Evolutionary conservation across 2,329 filamentous ascomycete genomes (phyloP).

Genomic region (Aspergillus flavus): DNA sequence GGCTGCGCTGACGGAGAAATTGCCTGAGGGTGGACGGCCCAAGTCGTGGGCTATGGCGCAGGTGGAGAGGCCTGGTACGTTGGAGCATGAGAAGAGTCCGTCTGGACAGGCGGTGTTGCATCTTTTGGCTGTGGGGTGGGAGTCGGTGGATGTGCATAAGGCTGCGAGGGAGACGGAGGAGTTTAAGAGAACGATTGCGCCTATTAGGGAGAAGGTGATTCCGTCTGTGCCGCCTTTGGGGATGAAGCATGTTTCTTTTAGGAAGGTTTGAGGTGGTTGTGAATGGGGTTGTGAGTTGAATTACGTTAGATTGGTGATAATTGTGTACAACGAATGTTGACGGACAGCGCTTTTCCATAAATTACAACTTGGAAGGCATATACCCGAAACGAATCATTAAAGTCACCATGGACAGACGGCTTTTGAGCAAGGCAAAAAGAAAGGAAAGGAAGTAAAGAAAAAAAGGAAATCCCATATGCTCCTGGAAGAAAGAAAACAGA

Average conservation of each 20-base stretch:
- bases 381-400: conserved; percentile 22
- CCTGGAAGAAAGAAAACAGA: conserved; percentile 16
- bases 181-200: conserved; percentile 46
- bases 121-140: conserved; percentile 55
- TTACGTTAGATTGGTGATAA: not conserved
- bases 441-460: conserved; percentile 17
- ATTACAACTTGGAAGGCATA: conserved; percentile 32
- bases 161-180: conserved; percentile 47
- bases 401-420: conserved; percentile 20
- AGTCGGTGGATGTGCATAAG: conserved; percentile 53
- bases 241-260: conserved; percentile 50
- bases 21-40: conserved; percentile 30
- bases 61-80: conserved; percentile 37
- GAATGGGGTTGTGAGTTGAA: not conserved
- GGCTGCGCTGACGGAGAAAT: conserved; percentile 33
- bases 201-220: conserved; percentile 46
- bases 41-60: conserved; percentile 40
- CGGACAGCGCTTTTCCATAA: conserved; percentile 34
- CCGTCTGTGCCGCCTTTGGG: conserved; percentile 42
- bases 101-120: conserved; percentile 47
- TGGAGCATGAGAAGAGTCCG: conserved; percentile 39
- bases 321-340: conserved; percentile 3
- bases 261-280: conserved; percentile 25
- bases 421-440: conserved; percentile 13
- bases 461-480: conserved; percentile 27